Conservation (phyloP, 2,329 filamentous ascomycete genomes). For the Xylaria sp. region DNA sequence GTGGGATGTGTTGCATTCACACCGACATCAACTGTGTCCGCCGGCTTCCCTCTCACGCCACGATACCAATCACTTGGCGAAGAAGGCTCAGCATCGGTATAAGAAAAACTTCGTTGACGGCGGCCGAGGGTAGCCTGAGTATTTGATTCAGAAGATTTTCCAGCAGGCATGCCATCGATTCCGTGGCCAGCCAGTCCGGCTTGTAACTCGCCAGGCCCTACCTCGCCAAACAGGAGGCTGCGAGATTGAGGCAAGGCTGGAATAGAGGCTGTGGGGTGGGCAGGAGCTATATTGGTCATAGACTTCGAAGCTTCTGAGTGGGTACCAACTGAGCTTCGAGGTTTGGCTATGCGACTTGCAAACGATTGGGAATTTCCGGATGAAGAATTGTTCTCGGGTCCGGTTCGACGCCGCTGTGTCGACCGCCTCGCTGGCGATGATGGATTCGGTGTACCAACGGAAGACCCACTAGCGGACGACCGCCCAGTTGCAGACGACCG, state of each 20-base stretch:
- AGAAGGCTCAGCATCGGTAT: conserved; percentile 67
- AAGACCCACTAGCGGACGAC: conserved; percentile 50
- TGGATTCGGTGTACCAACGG: conserved; percentile 42
- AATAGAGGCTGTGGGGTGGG: conserved; percentile 44
- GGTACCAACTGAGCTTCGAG: conserved; percentile 54
- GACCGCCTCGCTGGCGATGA: conserved; percentile 48
- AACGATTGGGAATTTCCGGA: conserved; percentile 69
- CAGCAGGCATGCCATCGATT: conserved; percentile 64
- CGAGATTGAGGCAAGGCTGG: conserved; percentile 52
- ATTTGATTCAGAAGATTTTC: conserved; percentile 79
- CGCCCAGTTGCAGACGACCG: conserved; percentile 55
- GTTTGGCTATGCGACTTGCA: conserved; percentile 68
- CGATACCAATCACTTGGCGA: conserved; percentile 69
- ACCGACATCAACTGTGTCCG: conserved; percentile 37
- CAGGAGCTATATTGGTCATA: conserved; percentile 56
- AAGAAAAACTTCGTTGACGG: conserved; percentile 66
- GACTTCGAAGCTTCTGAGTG: conserved; percentile 57
- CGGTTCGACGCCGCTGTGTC: conserved; percentile 60
- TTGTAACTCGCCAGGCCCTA: conserved; percentile 69
- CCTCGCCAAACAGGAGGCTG: conserved; percentile 79
- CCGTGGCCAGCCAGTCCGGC: conserved; percentile 68
- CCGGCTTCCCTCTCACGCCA: conserved; percentile 38
- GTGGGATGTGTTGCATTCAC: conserved; percentile 48
- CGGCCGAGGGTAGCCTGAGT: conserved; percentile 62
- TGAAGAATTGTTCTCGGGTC: conserved; percentile 61